Evolutionary conservation across 1,139 yeast species (phyloP).

Genomic region (Blastobotrys capitulatus): DNA sequence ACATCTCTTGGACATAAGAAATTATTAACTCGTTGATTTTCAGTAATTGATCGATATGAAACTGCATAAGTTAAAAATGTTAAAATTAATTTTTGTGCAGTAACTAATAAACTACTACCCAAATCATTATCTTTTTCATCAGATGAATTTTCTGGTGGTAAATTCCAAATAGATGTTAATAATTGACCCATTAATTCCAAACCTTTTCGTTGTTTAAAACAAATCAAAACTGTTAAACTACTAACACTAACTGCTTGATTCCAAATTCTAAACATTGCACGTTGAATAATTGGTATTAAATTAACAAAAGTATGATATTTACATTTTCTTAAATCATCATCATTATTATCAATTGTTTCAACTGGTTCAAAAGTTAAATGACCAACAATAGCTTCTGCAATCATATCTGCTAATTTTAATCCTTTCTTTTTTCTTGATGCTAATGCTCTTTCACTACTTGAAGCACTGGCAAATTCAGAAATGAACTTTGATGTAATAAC

Average conservation of each 20-base stretch:
- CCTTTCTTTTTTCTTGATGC: constrained; percentile 25
- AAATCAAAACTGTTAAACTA: constrained; percentile 27
- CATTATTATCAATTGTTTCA: constrained; percentile 6
- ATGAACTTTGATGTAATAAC: constrained; percentile 28
- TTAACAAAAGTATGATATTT: constrained; percentile 19
- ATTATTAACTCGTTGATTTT: constrained; percentile 18
- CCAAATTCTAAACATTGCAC: constrained; percentile 25
- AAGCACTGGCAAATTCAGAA: constrained; percentile 24
- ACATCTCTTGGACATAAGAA: constrained; percentile 25
- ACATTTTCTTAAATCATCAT: constrained; percentile 13
- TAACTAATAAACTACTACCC: constrained; percentile 15
- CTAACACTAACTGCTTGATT: constrained; percentile 15
- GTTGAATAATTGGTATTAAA: constrained; percentile 20
- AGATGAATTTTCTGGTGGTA: constrained; percentile 8
- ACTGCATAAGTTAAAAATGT: constrained; percentile 21
- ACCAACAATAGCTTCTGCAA: constrained; percentile 27
- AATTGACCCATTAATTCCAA: constrained; percentile 23
- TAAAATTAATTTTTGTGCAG: constrained; percentile 20
- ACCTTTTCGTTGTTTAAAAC: constrained; percentile 32
- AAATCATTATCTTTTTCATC: constrained; percentile 3
- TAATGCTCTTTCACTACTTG: constrained; percentile 24
- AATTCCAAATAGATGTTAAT: constrained; percentile 24
- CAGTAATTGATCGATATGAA: constrained; percentile 23
- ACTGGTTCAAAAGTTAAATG: constrained; percentile 23
- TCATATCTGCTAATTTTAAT: constrained; percentile 27